phyloP scores from a whole-genome alignment of 2,329 filamentous ascomycete genomes.

The Verticillium longisporum region DNA sequence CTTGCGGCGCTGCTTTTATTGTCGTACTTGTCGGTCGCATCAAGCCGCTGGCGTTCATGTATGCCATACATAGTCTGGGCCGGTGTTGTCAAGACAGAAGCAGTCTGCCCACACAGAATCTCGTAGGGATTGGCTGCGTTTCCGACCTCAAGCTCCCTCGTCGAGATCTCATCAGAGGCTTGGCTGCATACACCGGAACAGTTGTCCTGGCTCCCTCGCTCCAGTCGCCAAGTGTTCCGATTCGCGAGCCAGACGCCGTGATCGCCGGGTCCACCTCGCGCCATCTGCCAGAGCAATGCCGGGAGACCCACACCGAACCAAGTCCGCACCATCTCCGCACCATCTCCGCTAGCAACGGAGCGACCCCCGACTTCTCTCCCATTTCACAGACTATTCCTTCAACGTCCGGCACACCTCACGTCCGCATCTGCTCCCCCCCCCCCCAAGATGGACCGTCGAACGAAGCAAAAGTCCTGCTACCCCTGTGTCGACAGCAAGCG shows the following conservation, averaged over 20 bases:
- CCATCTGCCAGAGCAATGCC: background rate
- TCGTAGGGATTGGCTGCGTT: no score
- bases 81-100: no score
- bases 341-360: background rate
- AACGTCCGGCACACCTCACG: background rate
- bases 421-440: no score
- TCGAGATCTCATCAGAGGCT: no score
- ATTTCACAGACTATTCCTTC: background rate
- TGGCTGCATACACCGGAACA: no score
- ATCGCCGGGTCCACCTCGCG: background rate
- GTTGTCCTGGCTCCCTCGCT: background rate
- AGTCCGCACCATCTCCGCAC: background rate
- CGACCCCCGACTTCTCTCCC: background rate
- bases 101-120: no score
- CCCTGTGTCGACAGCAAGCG: slow-evolving; percentile 5
- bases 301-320: background rate
- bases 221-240: background rate
- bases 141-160: no score
- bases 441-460: background rate
- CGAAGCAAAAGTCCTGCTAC: slow-evolving; percentile 7
- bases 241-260: background rate
- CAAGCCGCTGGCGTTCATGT: no score
- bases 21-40: no score
- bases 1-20: no score
- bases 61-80: no score